These are phyloP conservation scores for Termitomyces sp. DNA, from an alignment of 768 basidiomycete species.

Conservation along the genomic window DNA sequence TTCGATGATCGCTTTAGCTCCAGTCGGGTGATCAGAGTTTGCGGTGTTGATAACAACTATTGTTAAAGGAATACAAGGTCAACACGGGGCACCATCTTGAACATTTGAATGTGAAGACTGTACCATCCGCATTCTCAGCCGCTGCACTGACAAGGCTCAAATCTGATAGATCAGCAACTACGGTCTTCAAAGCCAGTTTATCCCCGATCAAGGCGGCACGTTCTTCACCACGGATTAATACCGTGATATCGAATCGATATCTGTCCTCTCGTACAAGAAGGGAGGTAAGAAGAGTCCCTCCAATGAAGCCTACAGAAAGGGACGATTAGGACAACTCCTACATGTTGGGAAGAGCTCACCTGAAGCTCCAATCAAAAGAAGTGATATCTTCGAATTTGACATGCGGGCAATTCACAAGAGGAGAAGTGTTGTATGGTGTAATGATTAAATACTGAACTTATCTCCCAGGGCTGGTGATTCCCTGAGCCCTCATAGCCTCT, in stretches of 20 bases:
- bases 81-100: neutral
- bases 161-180: slow-evolving; percentile 11
- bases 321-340: neutral
- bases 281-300: slow-evolving; percentile 8
- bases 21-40: slow-evolving; percentile 12
- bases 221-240: slow-evolving; percentile 12
- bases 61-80: neutral
- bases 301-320: slow-evolving; percentile 7
- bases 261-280: slow-evolving; percentile 9
- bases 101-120: neutral
- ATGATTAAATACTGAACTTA: neutral
- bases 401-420: neutral
- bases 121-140: slow-evolving; percentile 13
- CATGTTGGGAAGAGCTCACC: neutral
- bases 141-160: slow-evolving; percentile 3
- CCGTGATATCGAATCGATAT: slow-evolving; percentile 10
- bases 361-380: slow-evolving; percentile 10
- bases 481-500: neutral
- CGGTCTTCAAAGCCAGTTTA: slow-evolving; percentile 11
- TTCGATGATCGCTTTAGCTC: slow-evolving; percentile 9
- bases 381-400: slow-evolving; percentile 5
- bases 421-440: neutral
- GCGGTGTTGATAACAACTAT: slow-evolving; percentile 11
- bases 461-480: neutral
- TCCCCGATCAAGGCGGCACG: slow-evolving; percentile 8